Conservation (phyloP, 495 filamentous ascomycete species). For the Penicillium cosmopolitanum region DNA sequence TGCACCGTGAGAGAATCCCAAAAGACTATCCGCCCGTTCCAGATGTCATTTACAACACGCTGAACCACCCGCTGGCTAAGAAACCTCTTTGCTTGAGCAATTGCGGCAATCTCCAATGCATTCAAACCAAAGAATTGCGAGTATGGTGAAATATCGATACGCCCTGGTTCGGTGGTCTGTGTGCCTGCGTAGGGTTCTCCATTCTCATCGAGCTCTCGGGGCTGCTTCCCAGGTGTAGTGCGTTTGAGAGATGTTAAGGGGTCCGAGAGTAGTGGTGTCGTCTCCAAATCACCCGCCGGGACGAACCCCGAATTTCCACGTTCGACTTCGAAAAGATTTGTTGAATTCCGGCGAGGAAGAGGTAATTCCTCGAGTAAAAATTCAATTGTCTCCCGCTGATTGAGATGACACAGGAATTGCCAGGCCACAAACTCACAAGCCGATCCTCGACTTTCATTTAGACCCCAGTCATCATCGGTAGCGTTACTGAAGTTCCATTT, state of each 20-base stretch:
- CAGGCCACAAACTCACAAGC: conserved; percentile 94
- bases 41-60: conserved; percentile 84
- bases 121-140: conserved; percentile 76
- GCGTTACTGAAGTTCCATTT: conserved; percentile 72
- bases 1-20: conserved; percentile 82
- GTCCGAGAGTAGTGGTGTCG: conserved; percentile 35
- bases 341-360: conserved; percentile 20
- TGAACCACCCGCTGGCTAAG: conserved; percentile 85
- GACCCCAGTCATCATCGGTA: conserved; percentile 66
- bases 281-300: conserved; percentile 23
- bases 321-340: conserved; percentile 31
- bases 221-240: conserved; percentile 19
- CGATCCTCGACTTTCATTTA: conserved; percentile 76
- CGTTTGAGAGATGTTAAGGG: conserved; percentile 31
- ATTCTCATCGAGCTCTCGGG: not conserved
- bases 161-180: conserved; percentile 15
- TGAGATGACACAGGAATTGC: conserved; percentile 79
- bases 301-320: conserved; percentile 25
- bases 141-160: conserved; percentile 57
- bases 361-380: conserved; percentile 83
- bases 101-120: conserved; percentile 86
- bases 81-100: conserved; percentile 89
- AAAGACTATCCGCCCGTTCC: conserved; percentile 90
- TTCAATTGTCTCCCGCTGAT: conserved; percentile 80
- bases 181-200: conserved; percentile 2